Base-by-base conservation (phyloP, 306 rosid species). In the Rubus idaeus region DNA sequence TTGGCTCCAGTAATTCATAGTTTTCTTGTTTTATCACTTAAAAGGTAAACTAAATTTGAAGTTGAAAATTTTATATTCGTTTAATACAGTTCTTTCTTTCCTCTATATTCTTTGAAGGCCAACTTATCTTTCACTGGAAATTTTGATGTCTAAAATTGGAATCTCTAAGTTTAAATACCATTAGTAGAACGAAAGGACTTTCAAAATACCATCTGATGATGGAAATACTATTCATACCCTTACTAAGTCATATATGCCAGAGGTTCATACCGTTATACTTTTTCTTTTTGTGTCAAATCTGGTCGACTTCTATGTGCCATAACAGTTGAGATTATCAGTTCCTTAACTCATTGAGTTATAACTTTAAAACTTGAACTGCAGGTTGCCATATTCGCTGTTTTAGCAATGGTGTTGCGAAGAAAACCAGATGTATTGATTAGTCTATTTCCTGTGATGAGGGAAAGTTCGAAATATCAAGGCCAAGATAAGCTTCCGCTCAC, bases 401-500 rank as follows among this genome's bases (percentile, higher is more conserved):
- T 91, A 71, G 96, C 96, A 46, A 86, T 94, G 90, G 87, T 90
- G 56, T 76, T 94, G 79, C 98, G 92, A 42, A 84, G 87, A 75
- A 94, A 89, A 79, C 97, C 98, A 39, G 97, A 94, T 72, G 87
- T 86, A 62, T 84, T 90, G 79, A 81, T 85, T 23, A 52, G 86
- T 21, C 79, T 87, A 49, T 80, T 90, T 77, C 93, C 93, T 18
- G 84, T 75, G 17, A 74, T 94, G 82, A 89, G 79, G 80, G 94
- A 88, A 75, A 87, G 77, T 80, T 26, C 82, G 2, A 91, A 91
- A 77, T 90, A 91, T 84, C 95, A 89, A 88, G 98, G 96, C 73
- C 97, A 89, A 75, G 98, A 94, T 84, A 91, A 89, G 84, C 94
- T 94, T 83, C 83, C 91, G 68, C 83, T 91, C 74, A 84, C 74